Evolutionary conservation across 2,329 filamentous ascomycete species (phyloP).

Genomic region (Hymenoscyphus salicellus): DNA sequence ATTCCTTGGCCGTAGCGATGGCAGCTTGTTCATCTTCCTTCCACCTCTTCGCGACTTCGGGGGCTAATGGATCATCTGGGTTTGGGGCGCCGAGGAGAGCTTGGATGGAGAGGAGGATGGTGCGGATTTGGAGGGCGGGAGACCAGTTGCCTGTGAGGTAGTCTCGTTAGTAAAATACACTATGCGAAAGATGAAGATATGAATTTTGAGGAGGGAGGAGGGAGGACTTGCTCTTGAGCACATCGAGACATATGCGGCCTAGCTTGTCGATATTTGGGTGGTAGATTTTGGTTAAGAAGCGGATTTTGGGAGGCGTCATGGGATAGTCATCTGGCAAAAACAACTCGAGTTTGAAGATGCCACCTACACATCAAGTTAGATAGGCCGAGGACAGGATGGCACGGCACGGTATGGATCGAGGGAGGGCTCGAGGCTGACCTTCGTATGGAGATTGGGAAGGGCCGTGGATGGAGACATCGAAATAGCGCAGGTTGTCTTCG

Average conservation of each 20-base stretch:
- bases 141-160: conserved; percentile 84
- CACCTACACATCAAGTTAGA: conserved; percentile 39
- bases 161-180: conserved; percentile 18
- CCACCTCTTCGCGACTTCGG: conserved; percentile 96
- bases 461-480: conserved; percentile 94
- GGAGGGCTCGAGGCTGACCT: conserved; percentile 51
- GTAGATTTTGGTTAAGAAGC: conserved; percentile 98
- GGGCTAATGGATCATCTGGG: conserved; percentile 95
- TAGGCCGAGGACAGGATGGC: background rate
- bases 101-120: conserved; percentile 97
- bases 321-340: conserved; percentile 98
- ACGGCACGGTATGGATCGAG: background rate
- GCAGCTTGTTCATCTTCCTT: conserved; percentile 93
- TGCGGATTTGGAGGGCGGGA: conserved; percentile 93
- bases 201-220: background rate
- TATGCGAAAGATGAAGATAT: background rate
- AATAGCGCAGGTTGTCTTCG: conserved; percentile 96
- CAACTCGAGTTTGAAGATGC: conserved; percentile 93
- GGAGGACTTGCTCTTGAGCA: conserved; percentile 76
- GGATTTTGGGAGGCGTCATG: conserved; percentile 98
- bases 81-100: conserved; percentile 94
- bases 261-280: conserved; percentile 98
- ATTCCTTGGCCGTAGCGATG: conserved; percentile 87
- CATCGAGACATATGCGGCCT: conserved; percentile 93
- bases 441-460: conserved; percentile 92